These are phyloP conservation scores for Arachis monticola DNA, from an alignment of 331 rosid species.

Conservation along the genomic window DNA sequence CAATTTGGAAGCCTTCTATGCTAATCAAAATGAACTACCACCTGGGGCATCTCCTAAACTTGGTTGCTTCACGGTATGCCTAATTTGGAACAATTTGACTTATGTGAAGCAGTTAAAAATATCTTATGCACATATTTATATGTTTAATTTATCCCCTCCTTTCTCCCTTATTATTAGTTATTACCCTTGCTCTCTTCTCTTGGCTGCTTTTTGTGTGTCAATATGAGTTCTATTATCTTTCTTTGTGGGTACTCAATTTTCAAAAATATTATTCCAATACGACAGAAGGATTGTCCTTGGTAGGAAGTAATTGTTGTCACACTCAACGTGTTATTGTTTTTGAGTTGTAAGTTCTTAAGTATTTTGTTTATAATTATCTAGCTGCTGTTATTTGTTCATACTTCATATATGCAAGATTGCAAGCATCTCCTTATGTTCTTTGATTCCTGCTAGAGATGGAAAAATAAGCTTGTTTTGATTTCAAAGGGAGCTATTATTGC, in stretches of 20 bases:
- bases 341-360: constrained; percentile 2
- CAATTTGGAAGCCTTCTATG: constrained; percentile 78
- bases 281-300: neutral
- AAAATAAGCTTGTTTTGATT: constrained; percentile 30
- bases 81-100: constrained; percentile 33
- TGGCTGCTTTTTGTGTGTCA: neutral
- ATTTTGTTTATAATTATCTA: constrained; percentile 2
- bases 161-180: neutral
- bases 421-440: constrained; percentile 18
- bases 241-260: neutral
- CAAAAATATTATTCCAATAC: constrained; percentile 6
- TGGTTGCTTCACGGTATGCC: constrained; percentile 71
- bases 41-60: constrained; percentile 59
- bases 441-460: constrained; percentile 10
- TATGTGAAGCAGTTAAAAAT: constrained; percentile 1
- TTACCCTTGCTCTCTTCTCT: constrained; percentile 9
- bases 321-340: neutral
- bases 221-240: neutral
- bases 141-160: neutral
- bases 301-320: constrained; percentile 19
- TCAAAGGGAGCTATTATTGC: constrained; percentile 8
- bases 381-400: neutral
- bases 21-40: constrained; percentile 64
- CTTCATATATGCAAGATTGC: neutral
- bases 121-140: constrained; percentile 1